Percentiles rank a stretch among this genome's conserved stretches.
phyloP scores from a whole-genome alignment of 106 monocot genomes.

The Dendrobium catenatum region DNA sequence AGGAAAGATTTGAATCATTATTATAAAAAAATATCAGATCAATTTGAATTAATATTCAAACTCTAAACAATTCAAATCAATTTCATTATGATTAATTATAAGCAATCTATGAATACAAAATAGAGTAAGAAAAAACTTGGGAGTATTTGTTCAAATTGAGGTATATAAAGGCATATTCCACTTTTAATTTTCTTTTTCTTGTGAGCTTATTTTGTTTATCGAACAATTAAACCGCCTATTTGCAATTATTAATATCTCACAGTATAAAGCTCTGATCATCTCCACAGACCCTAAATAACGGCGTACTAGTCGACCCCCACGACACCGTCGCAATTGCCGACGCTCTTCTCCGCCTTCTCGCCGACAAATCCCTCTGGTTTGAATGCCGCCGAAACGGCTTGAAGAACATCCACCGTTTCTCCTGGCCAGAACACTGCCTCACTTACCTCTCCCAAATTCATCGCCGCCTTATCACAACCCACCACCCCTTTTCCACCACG shows the following conservation, averaged over 20 bases:
- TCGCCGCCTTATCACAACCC: conserved; percentile 45
- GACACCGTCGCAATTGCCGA: conserved; percentile 52
- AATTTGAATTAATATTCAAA: no score
- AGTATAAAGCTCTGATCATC: no score
- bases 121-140: no score
- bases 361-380: conserved; percentile 55
- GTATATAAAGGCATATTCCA: conserved; percentile 11
- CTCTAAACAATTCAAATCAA: no score
- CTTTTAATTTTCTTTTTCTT: not conserved
- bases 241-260: no score
- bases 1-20: no score
- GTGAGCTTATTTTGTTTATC: not conserved
- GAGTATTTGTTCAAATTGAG: not conserved
- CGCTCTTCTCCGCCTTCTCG: conserved; percentile 46
- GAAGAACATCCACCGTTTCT: conserved; percentile 63
- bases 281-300: conserved; percentile 51
- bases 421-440: conserved; percentile 65
- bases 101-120: no score
- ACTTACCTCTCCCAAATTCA: conserved; percentile 47
- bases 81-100: no score
- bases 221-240: no score
- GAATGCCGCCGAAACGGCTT: conserved; percentile 60
- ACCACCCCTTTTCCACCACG: conserved; percentile 56
- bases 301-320: conserved; percentile 56
- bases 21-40: no score